Evolutionary conservation across 805 yeast species (phyloP).

Genomic region (Saccharomycopsis vini): DNA sequence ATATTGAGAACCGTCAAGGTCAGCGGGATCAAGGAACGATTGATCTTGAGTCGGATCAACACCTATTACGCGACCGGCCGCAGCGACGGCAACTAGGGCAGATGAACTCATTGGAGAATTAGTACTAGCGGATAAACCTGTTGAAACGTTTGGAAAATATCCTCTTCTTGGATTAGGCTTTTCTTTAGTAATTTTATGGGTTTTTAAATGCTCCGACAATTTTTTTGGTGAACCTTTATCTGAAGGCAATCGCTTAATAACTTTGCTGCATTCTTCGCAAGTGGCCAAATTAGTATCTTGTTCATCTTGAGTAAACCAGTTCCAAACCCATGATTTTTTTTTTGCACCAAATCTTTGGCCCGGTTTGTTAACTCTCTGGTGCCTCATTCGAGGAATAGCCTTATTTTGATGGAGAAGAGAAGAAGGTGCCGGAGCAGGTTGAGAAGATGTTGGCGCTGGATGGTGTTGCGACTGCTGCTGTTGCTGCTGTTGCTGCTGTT

Average conservation of each 20-base stretch:
- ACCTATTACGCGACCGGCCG: not conserved
- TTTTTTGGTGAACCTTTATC: conserved; percentile 56
- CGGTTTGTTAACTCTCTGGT: conserved; percentile 38
- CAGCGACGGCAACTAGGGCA: not conserved
- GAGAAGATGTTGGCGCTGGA: too few relatives aligned
- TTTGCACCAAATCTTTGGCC: conserved; percentile 54
- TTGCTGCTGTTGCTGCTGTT: too few relatives aligned
- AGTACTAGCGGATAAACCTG: not conserved
- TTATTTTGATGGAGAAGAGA: too few relatives aligned
- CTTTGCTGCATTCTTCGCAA: conserved; percentile 46
- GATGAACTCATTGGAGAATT: not conserved
- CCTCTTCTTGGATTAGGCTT: conserved; percentile 33
- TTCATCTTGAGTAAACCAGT: conserved; percentile 47
- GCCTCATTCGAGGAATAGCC: too few relatives aligned
- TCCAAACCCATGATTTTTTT: conserved; percentile 57
- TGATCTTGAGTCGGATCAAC: not conserved
- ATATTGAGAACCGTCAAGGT: conserved; percentile 22
- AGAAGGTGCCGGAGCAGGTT: too few relatives aligned
- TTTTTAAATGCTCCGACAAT: conserved; percentile 45
- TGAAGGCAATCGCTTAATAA: conserved; percentile 37
- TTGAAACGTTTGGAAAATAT: not conserved
- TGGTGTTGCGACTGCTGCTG: too few relatives aligned
- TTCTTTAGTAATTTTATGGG: conserved; percentile 39
- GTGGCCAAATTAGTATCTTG: conserved; percentile 41
- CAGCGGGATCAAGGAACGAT: conserved; percentile 5